These are phyloP conservation scores for Colletotrichum zoysiae DNA, from an alignment of 2,329 filamentous ascomycete species.

Conservation along the genomic window DNA sequence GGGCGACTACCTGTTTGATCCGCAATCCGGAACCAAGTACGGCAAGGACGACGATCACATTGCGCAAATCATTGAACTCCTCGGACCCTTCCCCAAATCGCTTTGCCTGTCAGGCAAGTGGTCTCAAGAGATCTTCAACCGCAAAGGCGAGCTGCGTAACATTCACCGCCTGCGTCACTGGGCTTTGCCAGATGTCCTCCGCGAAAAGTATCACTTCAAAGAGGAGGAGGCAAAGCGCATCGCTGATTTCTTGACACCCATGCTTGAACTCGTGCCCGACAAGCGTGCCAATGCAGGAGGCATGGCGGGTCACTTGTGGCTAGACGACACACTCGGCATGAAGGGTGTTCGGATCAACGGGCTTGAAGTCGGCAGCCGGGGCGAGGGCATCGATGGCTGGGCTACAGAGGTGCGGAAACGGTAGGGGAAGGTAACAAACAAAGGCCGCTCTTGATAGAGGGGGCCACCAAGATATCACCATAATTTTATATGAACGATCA, in stretches of 20 bases:
- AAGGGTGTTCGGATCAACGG: constrained; percentile 79
- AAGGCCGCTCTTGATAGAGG: constrained; percentile 23
- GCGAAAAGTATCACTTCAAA: constrained; percentile 96
- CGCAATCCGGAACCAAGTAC: constrained; percentile 98
- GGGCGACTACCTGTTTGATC: constrained; percentile 97
- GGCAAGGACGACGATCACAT: constrained; percentile 99
- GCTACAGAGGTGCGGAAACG: constrained; percentile 87
- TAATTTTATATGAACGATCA: constrained; percentile 32
- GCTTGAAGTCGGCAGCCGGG: constrained; percentile 82
- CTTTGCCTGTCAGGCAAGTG: constrained; percentile 94
- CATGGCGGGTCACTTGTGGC: constrained; percentile 87
- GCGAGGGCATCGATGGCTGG: constrained; percentile 96
- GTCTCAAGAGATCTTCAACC: constrained; percentile 99
- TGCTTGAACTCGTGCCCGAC: constrained; percentile 90
- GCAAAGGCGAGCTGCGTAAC: constrained; percentile 96
- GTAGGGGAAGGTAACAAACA: constrained; percentile 55
- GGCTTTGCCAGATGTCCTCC: constrained; percentile 91
- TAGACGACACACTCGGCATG: constrained; percentile 92
- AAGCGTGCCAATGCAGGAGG: constrained; percentile 95
- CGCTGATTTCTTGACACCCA: constrained; percentile 85
- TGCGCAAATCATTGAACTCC: constrained; percentile 96
- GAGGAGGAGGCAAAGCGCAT: constrained; percentile 83
- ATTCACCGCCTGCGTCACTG: constrained; percentile 97
- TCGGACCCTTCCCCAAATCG: constrained; percentile 92
- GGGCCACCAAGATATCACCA: constrained; percentile 33